Base-by-base conservation (phyloP, 306 rosid species). In the Begonia peltatifolia region DNA sequence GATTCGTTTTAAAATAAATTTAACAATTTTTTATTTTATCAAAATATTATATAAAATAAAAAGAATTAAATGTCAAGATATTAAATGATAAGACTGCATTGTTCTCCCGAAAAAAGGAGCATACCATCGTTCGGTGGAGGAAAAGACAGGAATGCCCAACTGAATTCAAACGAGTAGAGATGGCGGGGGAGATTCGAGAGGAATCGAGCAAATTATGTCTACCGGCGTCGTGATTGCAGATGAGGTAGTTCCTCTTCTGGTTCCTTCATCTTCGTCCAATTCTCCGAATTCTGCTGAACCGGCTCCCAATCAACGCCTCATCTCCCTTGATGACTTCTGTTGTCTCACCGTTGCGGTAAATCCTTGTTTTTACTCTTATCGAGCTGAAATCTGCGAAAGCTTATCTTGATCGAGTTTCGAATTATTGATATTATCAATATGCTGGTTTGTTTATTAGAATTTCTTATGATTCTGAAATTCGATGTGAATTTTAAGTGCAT, bases 321-420 rank as follows among this genome's bases (percentile, higher is more conserved):
- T 61, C 71, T 81, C 89, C 59, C 87, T 84, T 60, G 94, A 84
- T 50, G 94, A 81, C 61, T 81, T 81, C 67, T 90, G 94, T 12
- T 87, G 94, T 50, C 74, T 84, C 55, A 78, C 90, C 10, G 81
- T 84, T 43, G 90, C 90, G 63, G 94, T 84, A 56, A 25, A 65
- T 46, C 11, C 43, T 9, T 35, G 11, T 47, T 14, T 17, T 13
- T 49, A 41, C 38, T 12, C 36, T 9, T 13, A 30, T 30, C 61
- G 48, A 12, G 12, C 43, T 47, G 6, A 4, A 14, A 62, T 63
- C 47, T n/a, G 8, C 11, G 12, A 9, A 61, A 23, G 12, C 43
- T 42, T 11, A 16, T 23, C 9, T n/a, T 23, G 18, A 14, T 56
- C 44, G 12, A 5, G 42, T 41, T 30, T 30, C 38, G 38, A 30